phyloP scores from a whole-genome alignment of 2,329 filamentous ascomycete species.

The Tolypocladium capitatum region DNA sequence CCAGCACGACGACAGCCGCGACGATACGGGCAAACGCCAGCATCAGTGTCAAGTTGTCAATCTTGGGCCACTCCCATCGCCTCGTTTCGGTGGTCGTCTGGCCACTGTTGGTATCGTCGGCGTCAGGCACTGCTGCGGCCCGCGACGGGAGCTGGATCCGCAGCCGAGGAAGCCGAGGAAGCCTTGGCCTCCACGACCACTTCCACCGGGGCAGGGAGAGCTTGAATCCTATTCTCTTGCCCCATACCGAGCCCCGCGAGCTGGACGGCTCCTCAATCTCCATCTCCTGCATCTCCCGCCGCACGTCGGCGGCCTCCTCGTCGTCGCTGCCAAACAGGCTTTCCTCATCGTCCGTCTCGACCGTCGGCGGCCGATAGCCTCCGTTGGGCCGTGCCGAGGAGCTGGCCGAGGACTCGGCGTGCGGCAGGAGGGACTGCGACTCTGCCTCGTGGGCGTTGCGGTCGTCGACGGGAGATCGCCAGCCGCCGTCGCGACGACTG shows the following conservation, averaged over 20 bases:
- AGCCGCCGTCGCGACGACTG: constrained; percentile 19
- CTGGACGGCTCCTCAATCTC: constrained; percentile 60
- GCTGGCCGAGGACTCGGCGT: constrained; percentile 28
- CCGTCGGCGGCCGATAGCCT: constrained; percentile 63
- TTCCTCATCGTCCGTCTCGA: constrained; percentile 61
- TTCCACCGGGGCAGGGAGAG: constrained; percentile 41
- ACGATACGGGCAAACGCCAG: constrained; percentile 61
- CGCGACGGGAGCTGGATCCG: constrained; percentile 33
- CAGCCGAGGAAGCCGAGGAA: constrained; percentile 37
- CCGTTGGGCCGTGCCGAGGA: constrained; percentile 34
- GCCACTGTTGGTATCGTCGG: constrained; percentile 3
- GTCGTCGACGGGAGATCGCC: constrained; percentile 30
- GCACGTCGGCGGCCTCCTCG: constrained; percentile 51
- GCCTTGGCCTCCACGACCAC: constrained; percentile 39
- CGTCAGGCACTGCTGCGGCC: constrained; percentile 10
- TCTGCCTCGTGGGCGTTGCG: constrained; percentile 60
- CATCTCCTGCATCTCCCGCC: constrained; percentile 79
- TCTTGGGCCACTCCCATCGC: constrained; percentile 19
- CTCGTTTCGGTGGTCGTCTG: constrained; percentile 12
- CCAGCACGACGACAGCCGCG: constrained; percentile 61
- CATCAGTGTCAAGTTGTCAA: constrained; percentile 30
- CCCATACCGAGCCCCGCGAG: constrained; percentile 32
- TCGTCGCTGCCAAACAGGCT: constrained; percentile 37
- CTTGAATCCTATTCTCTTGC: constrained; percentile 41
- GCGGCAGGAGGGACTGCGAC: constrained; percentile 59